Base-by-base conservation (phyloP, 768 basidiomycete species). In the Boletus insuetus region DNA sequence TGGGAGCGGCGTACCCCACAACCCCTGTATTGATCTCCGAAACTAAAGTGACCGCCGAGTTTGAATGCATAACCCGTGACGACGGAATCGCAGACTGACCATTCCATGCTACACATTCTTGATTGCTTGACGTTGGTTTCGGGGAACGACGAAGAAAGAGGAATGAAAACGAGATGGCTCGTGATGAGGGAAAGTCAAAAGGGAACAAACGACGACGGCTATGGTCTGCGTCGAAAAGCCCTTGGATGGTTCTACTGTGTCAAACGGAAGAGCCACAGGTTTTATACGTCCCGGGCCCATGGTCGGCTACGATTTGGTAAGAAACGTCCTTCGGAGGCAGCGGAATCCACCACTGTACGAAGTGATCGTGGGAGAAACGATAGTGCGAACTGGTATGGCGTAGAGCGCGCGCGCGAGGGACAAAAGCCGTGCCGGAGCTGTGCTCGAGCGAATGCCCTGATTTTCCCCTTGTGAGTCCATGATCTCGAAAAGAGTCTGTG, bases 21-120 rank as follows among this genome's bases (percentile, higher is more conserved):
- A 34, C 76, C 77, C 56, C 74, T 70, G 67, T 77, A 75, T 49
- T 75, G 72, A 59, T 77, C 76, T 49, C 76, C 76, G 54, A 69
- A 46, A 58, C 75, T 77, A 54, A 19, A 46, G 43, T 2, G 48
- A 43, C 42, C 45, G 35, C 42, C 45, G 35, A 60, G 38, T 47
- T 37, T 52, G 60, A 59, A 46, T 37, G 37, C 48, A 47, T 24
- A 32, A 29, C 14, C 32, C 19, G 11, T 19, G 58, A 52, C 5
- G 46, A 60, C 19, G 49, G 49, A 8, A 40, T 31, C 4, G 19
- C 32, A 43, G 54, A 63, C 62, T 60, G 60, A 84, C 83, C 81
- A 79, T 78, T 85, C 84, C 63, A 79, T 77, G 66, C 72, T 73
- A 57, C 84, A 85, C 84, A 85, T 85, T 41, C 24, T 65, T 7